Base-by-base conservation (phyloP, 495 filamentous ascomycete genomes). In the Penicillium coprophilum region DNA sequence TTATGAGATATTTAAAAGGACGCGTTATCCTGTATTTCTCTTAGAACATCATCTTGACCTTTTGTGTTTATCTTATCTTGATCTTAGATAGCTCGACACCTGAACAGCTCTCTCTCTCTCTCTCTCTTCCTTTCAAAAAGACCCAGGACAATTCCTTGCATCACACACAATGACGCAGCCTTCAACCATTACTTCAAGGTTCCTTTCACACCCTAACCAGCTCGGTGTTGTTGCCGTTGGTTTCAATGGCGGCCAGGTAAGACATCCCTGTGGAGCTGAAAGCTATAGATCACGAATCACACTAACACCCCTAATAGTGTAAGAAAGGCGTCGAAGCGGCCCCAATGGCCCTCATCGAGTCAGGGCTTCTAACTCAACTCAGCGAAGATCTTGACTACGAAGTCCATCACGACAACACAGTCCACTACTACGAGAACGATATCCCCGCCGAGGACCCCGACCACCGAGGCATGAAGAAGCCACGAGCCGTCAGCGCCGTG, bases 191-290 rank as follows among this genome's bases (percentile, higher is more conserved):
- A 64, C 80, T 54, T 86, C 90, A 63, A 90, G 87, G 62, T 98
- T 96, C 77, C 88, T 98, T 57, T 74, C 85, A 58, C 77, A 85
- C 58, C 80, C 83, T 48, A 78, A 87, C 68, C 85, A 97, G 60
- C 82, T 98, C 52, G 94, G 94, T 54, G 81, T 98, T 48, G 90
- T 97, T 38, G 92, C 93, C 27, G 94, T 97, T 19, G 93, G 93
- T 56, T 98, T 98, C 80, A 96, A 92, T 53, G 94, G 95, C 63
- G 94, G 94, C 49, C 94, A 98, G 82, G 92, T 93, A 83, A 62
- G 77, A 61, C 45, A n/a, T 27, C 19, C 10, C 50, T 19, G 59
- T 41, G 50, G 13, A 32, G 21, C 53, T 11, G 34, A 28, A 28
- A 45, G 19, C 19, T 38, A 39, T 39, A 40, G 32, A 40, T 45